Evolutionary conservation across 2,329 filamentous ascomycete species (phyloP), one percentile per base, ranked within the genome.

Genomic region (Claviceps spartinae): DNA sequence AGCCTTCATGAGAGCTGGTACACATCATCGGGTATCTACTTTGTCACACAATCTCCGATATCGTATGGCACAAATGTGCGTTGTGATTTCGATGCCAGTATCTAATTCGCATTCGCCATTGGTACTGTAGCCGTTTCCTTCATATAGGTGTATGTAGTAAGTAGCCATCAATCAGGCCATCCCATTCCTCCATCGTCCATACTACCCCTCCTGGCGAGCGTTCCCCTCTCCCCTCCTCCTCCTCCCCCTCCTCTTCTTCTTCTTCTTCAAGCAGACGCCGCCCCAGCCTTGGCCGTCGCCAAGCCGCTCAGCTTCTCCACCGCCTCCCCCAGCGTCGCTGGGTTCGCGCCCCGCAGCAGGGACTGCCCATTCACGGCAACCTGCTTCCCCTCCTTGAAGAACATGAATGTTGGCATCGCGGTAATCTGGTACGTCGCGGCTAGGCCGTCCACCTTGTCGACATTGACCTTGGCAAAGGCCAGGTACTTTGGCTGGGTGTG

Each of bases 351-450:
- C 52, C 60, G 63, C 54, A 70, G 63, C 52, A 59, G 56, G 8
- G 59, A 56, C 52, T 65, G 52, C 4, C 63, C 63, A 24, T 65
- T 61, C 13, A 67, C 63, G 22, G 58, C 60, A 40, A 65, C 63
- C 50, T 62, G 61, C 50, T 58, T 58, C 58, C 85, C 88, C 58
- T 84, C 71, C 77, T 90, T 89, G 81, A 91, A 95, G 66, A 95
- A 72, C 53, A 87, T 62, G 70, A 97, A 96, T 11, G 89, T 95
- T 48, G 91, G 91, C 91, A 97, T 96, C 67, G 90, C 88, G 62
- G 85, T 82, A 67, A 97, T 79, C 59, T 79, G 78, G 60, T 93
- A 83, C 61, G 88, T 80, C 61, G 82, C 76, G 24, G 88, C 59
- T 34, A 61, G 48, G 54, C 16, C 51, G 13, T 61, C 55, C n/a